Evolutionary conservation across 495 filamentous ascomycete species (phyloP).

Genomic region (Aspergillus biplanus): DNA sequence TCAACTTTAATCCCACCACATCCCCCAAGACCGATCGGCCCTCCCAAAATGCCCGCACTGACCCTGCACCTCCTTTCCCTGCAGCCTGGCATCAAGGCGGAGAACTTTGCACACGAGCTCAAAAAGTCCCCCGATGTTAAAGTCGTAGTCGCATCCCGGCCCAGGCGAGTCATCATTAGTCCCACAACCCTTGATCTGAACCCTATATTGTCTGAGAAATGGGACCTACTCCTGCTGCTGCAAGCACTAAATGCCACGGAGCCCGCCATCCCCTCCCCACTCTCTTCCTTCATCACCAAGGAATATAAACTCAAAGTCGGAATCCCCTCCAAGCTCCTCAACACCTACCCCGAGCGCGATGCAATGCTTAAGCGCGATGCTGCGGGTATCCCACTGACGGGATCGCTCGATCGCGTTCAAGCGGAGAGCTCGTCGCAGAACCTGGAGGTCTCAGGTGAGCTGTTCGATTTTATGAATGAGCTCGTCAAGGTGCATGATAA

Average conservation of each 20-base stretch:
- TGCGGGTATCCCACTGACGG: conserved; percentile 40
- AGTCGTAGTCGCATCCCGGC: conserved; percentile 50
- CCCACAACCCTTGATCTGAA: conserved; percentile 51
- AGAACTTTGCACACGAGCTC: conserved; percentile 31
- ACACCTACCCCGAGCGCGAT: conserved; percentile 51
- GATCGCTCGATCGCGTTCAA: conserved; percentile 36
- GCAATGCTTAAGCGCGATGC: conserved; percentile 46
- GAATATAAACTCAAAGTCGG: conserved; percentile 57
- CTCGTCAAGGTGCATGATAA: conserved; percentile 36
- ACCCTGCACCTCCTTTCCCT: conserved; percentile 51
- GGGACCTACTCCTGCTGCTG: conserved; percentile 62
- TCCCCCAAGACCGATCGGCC: neutral
- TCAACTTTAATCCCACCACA: too few relatives aligned
- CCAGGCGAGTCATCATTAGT: conserved; percentile 51
- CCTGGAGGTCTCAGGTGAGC: conserved; percentile 57
- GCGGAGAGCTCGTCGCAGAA: conserved; percentile 47
- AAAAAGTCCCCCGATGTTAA: conserved; percentile 29
- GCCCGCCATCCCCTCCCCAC: conserved; percentile 36
- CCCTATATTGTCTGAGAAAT: conserved; percentile 50
- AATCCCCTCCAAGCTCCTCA: conserved; percentile 55
- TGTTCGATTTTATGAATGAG: conserved; percentile 52
- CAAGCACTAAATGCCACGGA: conserved; percentile 14
- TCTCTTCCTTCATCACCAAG: conserved; percentile 35
- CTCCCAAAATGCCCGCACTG: conserved; percentile 48
- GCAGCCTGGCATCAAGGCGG: conserved; percentile 20